Evolutionary conservation across 2,329 filamentous ascomycete species (phyloP).

Genomic region (Madurella fahalii): DNA sequence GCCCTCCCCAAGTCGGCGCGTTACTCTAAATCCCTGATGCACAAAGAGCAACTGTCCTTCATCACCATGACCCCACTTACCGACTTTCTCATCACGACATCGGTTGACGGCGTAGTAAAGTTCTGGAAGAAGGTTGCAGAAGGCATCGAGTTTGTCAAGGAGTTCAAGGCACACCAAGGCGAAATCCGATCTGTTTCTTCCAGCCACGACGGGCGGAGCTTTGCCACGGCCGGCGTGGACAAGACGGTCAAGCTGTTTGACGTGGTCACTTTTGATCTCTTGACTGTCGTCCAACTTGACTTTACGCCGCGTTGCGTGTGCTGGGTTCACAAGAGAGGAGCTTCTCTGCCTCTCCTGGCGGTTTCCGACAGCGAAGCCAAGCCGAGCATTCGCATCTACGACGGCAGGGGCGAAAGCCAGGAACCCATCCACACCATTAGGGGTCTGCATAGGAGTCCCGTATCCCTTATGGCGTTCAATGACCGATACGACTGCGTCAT

Average conservation of each 20-base stretch:
- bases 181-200: slow-evolving; percentile 80
- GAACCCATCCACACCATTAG: slow-evolving; percentile 73
- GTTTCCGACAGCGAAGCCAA: slow-evolving; percentile 68
- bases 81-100: slow-evolving; percentile 93
- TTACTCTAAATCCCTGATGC: slow-evolving; percentile 97
- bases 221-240: slow-evolving; percentile 80
- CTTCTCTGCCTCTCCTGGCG: slow-evolving; percentile 81
- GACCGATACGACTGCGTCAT: slow-evolving; percentile 83
- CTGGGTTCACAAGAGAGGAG: slow-evolving; percentile 85
- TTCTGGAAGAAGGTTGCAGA: slow-evolving; percentile 97
- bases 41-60: slow-evolving; percentile 90
- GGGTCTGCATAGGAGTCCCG: slow-evolving; percentile 74
- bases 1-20: slow-evolving; percentile 76
- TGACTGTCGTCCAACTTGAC: slow-evolving; percentile 76
- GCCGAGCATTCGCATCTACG: slow-evolving; percentile 75
- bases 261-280: slow-evolving; percentile 80
- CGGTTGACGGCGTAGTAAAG: slow-evolving; percentile 92
- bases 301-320: slow-evolving; percentile 75
- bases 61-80: slow-evolving; percentile 84
- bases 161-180: slow-evolving; percentile 86
- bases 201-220: slow-evolving; percentile 87
- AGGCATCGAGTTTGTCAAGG: slow-evolving; percentile 95
- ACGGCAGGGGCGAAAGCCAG: slow-evolving; percentile 78
- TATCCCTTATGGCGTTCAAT: slow-evolving; percentile 87
- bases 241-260: slow-evolving; percentile 77